Base-by-base conservation (phyloP, 177 flowering plant genomes). In the Telopea speciosissima region DNA sequence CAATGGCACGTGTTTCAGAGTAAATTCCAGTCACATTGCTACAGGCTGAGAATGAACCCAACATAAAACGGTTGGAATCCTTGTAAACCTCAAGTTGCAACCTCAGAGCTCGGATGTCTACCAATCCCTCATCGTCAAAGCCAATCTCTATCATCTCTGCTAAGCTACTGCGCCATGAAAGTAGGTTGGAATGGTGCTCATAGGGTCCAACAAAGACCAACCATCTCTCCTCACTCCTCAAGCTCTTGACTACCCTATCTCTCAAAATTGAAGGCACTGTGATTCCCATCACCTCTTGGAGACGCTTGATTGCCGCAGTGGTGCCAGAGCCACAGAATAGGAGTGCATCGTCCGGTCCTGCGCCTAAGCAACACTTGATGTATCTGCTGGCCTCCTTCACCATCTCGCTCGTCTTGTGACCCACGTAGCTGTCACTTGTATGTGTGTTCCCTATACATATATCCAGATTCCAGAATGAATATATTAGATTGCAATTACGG, bases 41-140 rank as follows among this genome's bases (percentile, higher is more conserved):
- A 65, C 97, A 91, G 70, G 94, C 91, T 1, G 94, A 89, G 80
- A 91, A 89, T 6, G 97, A 89, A 3, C 90, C 94, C 26, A 91
- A 44, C 66, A 91, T 72, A 0, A 90, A 91, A 22, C 92, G 71
- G 19, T 80, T 82, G 33, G 76, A 62, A 44, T 36, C 21, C 25
- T 77, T 76, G 54, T 73, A 82, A 0, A 36, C n/a, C 40, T 80
- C 74, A 1, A 91, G 86, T 16, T 82, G 73, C 0, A 5, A 14
- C 24, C 67, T 70, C 1, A 91, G 76, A 49, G 56, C 78, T 24
- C 84, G 83, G 72, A 88, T 68, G 79, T 91, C 90, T 0, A 91
- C 1, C 36, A 85, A 67, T 0, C 94, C 97, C 25, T 87, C 67
- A 0, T 70, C 75, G 56, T 85, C 79, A 9, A 87, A 58, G 9